A percentile compares a stretch with the other conserved stretches of the same genome.
Evolutionary conservation across 2,329 filamentous ascomycete genomes (phyloP).

Genomic region (Raffaelea arxii): DNA sequence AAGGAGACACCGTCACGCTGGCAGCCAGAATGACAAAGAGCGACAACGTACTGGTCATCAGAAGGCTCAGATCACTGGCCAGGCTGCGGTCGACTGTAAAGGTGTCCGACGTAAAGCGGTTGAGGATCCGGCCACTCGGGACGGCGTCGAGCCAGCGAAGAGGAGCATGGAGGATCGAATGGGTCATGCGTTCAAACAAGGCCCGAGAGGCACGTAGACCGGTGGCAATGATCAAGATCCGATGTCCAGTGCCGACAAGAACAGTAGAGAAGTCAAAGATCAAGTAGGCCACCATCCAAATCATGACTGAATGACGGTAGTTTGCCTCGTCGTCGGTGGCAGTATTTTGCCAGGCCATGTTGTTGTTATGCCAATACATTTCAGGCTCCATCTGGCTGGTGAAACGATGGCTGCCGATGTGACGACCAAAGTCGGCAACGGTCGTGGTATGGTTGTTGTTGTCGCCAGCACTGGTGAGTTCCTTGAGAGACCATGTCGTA

Average conservation of each 20-base stretch:
- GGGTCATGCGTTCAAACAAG: constrained; percentile 23
- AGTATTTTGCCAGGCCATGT: neutral
- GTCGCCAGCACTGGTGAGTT: constrained; percentile 17
- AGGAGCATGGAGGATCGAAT: constrained; percentile 28
- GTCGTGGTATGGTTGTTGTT: neutral
- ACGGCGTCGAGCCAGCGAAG: constrained; percentile 30
- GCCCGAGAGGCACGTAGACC: constrained; percentile 20
- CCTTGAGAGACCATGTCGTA: constrained; percentile 24
- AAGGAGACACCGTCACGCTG: constrained; percentile 23
- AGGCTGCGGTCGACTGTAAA: constrained; percentile 26
- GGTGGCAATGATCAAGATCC: constrained; percentile 19
- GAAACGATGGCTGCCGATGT: constrained; percentile 5
- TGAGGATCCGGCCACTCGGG: constrained; percentile 30
- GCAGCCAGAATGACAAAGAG: constrained; percentile 26
- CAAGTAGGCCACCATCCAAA: constrained; percentile 21
- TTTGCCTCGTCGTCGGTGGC: neutral
- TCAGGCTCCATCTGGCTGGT: constrained; percentile 8
- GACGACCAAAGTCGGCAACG: no score
- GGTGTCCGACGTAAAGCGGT: constrained; percentile 31
- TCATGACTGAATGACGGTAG: constrained; percentile 13
- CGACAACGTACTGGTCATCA: constrained; percentile 19
- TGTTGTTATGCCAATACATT: constrained; percentile 2
- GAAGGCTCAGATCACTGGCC: constrained; percentile 17
- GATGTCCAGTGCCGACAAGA: constrained; percentile 13
- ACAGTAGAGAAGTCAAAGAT: constrained; percentile 17